Percentiles rank a stretch among this genome's conserved stretches.
Conservation (phyloP, 208 protist species). For the Crithidia acanthocephali region DNA sequence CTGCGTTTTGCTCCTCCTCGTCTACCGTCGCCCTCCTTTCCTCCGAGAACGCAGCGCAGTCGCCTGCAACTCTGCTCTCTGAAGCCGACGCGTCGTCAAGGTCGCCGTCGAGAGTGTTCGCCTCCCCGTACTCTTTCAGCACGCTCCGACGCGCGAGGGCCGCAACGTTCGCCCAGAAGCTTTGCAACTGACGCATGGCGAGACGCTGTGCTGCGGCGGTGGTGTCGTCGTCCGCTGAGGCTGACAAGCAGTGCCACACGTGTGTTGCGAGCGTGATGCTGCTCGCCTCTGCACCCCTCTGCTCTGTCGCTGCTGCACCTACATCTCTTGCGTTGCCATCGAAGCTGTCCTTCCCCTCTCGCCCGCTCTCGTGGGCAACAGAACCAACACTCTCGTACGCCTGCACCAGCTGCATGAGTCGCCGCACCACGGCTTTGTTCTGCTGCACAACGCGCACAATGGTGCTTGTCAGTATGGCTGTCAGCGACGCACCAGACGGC, state of each 20-base stretch:
- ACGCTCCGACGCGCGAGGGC: conserved; percentile 1
- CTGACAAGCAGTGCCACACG: conserved; percentile 27
- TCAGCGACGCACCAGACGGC: not conserved
- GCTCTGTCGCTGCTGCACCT: not conserved
- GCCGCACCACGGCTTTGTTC: conserved; percentile 33
- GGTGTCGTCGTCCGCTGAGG: no score
- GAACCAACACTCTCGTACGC: conserved; percentile 8
- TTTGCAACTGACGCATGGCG: conserved; percentile 10
- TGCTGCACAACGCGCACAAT: conserved; percentile 34
- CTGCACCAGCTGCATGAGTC: conserved; percentile 28
- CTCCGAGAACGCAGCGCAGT: no score
- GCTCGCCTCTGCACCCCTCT: no score
- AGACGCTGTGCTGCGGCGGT: not conserved
- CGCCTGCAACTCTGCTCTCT: not conserved
- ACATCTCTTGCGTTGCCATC: not conserved
- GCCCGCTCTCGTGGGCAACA: not conserved
- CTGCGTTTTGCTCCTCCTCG: no score
- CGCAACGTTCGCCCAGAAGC: conserved; percentile 29
- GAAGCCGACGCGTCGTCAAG: not conserved
- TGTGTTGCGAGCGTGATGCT: not conserved
- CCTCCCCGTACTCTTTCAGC: not conserved
- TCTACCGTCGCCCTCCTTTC: no score
- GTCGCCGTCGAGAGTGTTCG: not conserved
- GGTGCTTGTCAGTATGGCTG: not conserved
- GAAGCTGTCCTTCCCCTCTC: no score